A percentile compares a stretch with the other conserved stretches of the same genome.
These are phyloP conservation scores for Kalmanozyma brasiliensis DNA, from an alignment of 1,284 basidiomycete genomes.

Conservation along the genomic window DNA sequence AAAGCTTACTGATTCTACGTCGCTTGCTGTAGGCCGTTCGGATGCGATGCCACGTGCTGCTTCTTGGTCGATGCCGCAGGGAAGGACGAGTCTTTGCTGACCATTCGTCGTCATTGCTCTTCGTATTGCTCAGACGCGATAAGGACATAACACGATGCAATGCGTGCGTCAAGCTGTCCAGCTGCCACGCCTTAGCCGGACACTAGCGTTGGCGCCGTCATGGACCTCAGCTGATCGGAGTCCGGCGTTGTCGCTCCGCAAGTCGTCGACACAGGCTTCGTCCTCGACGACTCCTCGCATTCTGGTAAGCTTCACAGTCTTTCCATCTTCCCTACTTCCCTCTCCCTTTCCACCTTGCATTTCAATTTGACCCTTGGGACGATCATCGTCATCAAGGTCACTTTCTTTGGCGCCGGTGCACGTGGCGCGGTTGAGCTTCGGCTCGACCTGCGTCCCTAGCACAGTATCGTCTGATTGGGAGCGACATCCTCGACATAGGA, in stretches of 20 bases:
- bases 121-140: not conserved
- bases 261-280: conserved; percentile 2
- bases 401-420: conserved; percentile 46
- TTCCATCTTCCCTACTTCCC: not conserved
- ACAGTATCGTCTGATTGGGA: conserved; percentile 57
- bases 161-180: conserved; percentile 4
- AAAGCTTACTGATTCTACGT: conserved; percentile 51
- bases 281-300: conserved; percentile 9
- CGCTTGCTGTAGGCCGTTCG: conserved; percentile 2
- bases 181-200: not conserved
- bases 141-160: conserved; percentile 16
- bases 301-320: conserved; percentile 23
- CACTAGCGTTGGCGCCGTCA: not conserved
- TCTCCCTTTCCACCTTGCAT: conserved; percentile 3
- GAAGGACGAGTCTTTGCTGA: conserved; percentile 1
- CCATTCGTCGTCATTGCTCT: not conserved
- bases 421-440: conserved; percentile 40
- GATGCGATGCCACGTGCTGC: conserved; percentile 1
- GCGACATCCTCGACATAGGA: conserved; percentile 50
- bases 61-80: not conserved
- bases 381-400: not conserved
- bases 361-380: not conserved
- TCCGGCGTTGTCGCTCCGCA: not conserved
- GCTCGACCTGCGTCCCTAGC: conserved; percentile 45
- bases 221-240: not conserved